Evolutionary conservation across 1,139 yeast genomes (phyloP).

Genomic region (Taiozyma sp.): DNA sequence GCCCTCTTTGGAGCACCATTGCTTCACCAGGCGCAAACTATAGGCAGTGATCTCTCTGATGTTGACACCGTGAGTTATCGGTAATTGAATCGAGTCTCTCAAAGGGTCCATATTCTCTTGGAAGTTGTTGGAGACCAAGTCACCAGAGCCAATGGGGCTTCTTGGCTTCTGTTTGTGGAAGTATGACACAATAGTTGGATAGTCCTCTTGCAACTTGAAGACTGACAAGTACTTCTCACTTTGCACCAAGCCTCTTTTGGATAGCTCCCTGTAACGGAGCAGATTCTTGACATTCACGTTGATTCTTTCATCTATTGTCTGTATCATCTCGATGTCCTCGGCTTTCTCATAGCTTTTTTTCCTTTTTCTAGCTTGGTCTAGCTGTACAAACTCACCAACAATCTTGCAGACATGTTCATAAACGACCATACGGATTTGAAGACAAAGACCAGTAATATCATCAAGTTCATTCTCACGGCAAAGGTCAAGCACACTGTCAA

Average conservation of each 20-base stretch:
- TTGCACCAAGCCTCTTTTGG: conserved; percentile 6
- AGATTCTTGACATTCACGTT: conserved; percentile 7
- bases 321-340: conserved; percentile 1
- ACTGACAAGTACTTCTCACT: conserved; percentile 13
- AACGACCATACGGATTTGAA: conserved; percentile 15
- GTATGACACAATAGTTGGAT: conserved; percentile 34
- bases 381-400: conserved; percentile 8
- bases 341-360: background rate
- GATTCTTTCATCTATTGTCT: conserved; percentile 5
- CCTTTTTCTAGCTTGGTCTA: conserved; percentile 7
- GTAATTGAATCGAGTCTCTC: conserved; percentile 10
- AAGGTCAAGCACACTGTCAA: conserved; percentile 11
- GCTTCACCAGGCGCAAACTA: conserved; percentile 5
- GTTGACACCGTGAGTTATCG: conserved; percentile 6
- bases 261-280: conserved; percentile 6
- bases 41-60: conserved; percentile 11
- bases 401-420: conserved; percentile 16
- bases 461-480: conserved; percentile 1
- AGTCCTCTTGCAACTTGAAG: conserved; percentile 21
- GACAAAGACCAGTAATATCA: conserved; percentile 14
- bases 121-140: background rate
- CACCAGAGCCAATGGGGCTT: background rate
- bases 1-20: conserved; percentile 10
- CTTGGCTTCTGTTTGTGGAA: conserved; percentile 9
- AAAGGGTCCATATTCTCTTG: conserved; percentile 4